Base-by-base conservation (phyloP, 2,329 filamentous ascomycete genomes). In the Scedosporium apiospermum region DNA sequence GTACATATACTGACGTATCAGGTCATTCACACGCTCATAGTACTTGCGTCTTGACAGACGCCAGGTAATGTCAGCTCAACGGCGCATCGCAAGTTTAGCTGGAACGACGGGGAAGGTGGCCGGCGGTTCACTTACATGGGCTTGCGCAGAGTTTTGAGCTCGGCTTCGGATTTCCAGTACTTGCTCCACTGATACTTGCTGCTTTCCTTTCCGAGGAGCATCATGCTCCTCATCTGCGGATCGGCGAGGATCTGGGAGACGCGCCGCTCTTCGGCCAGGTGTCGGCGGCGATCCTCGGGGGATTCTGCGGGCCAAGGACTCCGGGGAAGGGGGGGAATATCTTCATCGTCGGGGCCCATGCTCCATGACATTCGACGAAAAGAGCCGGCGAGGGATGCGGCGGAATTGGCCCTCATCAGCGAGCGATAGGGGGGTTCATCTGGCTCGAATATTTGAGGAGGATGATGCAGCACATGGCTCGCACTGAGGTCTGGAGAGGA, bases 1-100 rank as follows among this genome's bases (percentile, higher is more conserved):
- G 73, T 96, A 97, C 66, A 96, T 81, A 73, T 97, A 98, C 72
- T 96, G 89, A 73, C 95, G 90, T 64, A 98, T 86, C 53, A 97
- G 80, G 67, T 88, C 87, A 75, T 98, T 98, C 71, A 88, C 93
- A 53, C 90, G 86, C 78, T 96, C 88, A 71, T 98, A 96, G 76
- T 96, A 97, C 70, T 88, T 71, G 57, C 92, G 89, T 64, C 85
- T 88, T 66, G 26, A 38, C n/a, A 21, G n/a, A 58, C n/a, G 6
- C 26, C n/a, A 18, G 26, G 16, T 38, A 12, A 38, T 38, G 59
- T 6, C 14, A 42, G n/a, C 27, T 16, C 14, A 34, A n/a, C 27
- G 5, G 53, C 7, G 6, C 18, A 6, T 27, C 5, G 6, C 53
- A n/a, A 26, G 53, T 6, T 14, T 26, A 30, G 23, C 34, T 57